phyloP scores from a whole-genome alignment of 1,284 basidiomycete species.

The Leccinum griseonigrum region DNA sequence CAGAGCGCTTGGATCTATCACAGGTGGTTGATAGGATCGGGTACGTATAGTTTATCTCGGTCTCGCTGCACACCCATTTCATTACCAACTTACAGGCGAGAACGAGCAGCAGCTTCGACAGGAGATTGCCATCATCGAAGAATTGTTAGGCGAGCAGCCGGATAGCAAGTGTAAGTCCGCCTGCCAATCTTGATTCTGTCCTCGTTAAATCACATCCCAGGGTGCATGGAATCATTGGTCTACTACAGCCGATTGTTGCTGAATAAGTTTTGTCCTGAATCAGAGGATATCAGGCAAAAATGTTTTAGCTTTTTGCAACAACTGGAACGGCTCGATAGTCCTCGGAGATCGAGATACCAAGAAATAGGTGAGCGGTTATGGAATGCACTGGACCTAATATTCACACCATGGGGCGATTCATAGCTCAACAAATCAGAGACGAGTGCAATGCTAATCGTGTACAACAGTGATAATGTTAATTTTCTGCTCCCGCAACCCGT shows the following conservation, averaged over 20 bases:
- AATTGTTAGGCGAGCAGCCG: conserved; percentile 87
- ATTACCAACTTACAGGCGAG: conserved; percentile 42
- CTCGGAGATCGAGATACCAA: conserved; percentile 57
- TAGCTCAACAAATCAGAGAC: conserved; percentile 23
- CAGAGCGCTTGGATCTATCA: conserved; percentile 99
- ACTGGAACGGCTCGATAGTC: conserved; percentile 57
- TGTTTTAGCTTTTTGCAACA: conserved; percentile 52
- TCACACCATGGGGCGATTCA: neutral
- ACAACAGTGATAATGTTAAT: neutral
- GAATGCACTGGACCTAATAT: neutral
- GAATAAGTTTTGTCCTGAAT: conserved; percentile 40
- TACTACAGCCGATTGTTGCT: conserved; percentile 71
- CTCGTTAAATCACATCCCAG: conserved; percentile 39
- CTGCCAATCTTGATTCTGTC: neutral
- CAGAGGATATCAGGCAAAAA: conserved; percentile 40
- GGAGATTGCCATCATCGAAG: conserved; percentile 83
- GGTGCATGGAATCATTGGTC: conserved; percentile 92
- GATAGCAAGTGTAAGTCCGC: conserved; percentile 84
- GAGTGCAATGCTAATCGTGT: conserved; percentile 8
- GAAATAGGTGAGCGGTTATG: conserved; percentile 52
- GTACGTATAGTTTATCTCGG: conserved; percentile 37
- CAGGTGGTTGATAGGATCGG: conserved; percentile 86
- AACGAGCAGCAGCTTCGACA: conserved; percentile 57
- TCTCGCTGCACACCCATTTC: neutral
- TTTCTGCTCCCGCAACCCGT: neutral